Evolutionary conservation across 116 monocot species (phyloP), one percentile per base, ranked within the genome.

Genomic region (Zostera marina): DNA sequence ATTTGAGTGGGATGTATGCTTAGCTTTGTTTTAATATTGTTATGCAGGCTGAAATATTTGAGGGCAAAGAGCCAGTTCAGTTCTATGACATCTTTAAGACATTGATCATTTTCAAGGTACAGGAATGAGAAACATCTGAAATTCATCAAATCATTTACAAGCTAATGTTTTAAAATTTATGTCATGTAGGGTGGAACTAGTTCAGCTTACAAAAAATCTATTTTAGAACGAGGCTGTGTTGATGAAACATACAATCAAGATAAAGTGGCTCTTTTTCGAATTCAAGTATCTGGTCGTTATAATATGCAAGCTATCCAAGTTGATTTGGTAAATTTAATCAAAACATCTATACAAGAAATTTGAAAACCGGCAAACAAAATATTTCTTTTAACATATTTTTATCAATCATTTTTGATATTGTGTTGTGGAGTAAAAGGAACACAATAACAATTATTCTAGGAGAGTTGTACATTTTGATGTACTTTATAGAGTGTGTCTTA

Each of bases 301-400:
- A 75, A 72, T 68, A 63, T 78, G 68, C 78, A 78, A 58, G 82
- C 78, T 47, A 73, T 83, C 26, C 78, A 83, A 69, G 82, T 83
- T 63, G 75, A 78, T 62, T 66, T 53, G 39, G 82, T 83, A 65
- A 56, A 42, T 40, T 63, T 6, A 38, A 23, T 12, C 21, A 3
- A 7, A 21, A 13, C 54, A 10, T 54, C 21, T 20, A 11, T 24
- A 25, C 26, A 4, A 32, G 5, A 2, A 32, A 32, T 32, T 32
- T 32, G 32, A 32, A 32, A 32, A 32, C 5, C 5, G 32, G 4
- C 2, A 32, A 32, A 32, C 32, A 32, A 32, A 32, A 32, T 32
- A 32, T 32, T 32, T 32, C 32, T 32, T 32, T 3, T 32, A 32
- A 32, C 32, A 32, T 32, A 32, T 32, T 32, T 32, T 32, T 32